Evolutionary conservation across 176 grass and related monocot genomes (phyloP).

Genomic region (Hyparrhenia diplandra): DNA sequence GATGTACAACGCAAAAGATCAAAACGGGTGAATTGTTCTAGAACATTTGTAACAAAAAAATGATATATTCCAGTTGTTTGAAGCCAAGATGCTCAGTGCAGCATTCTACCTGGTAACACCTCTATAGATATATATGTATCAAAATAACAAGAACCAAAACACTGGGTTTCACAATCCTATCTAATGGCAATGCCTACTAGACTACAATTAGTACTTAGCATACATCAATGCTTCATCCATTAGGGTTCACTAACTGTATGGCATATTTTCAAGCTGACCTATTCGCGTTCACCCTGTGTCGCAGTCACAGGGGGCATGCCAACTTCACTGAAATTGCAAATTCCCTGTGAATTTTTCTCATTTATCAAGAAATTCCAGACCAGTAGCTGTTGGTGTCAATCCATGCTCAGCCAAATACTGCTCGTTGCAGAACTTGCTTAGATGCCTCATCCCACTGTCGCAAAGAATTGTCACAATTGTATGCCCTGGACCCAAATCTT

Average conservation of each 20-base stretch:
- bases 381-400: constrained; percentile 50
- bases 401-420: constrained; percentile 78
- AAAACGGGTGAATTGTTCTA: background rate
- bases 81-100: background rate
- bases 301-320: background rate
- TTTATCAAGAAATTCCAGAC: constrained; percentile 63
- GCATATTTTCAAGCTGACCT: background rate
- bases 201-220: background rate
- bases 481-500: constrained; percentile 82
- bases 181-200: background rate
- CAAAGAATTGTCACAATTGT: constrained; percentile 93
- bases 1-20: background rate
- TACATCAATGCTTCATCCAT: background rate
- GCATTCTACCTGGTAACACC: constrained; percentile 2
- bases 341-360: constrained; percentile 6
- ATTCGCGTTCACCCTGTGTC: background rate
- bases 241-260: background rate
- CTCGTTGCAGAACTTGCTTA: constrained; percentile 93
- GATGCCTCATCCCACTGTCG: constrained; percentile 91
- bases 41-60: background rate
- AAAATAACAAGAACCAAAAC: background rate
- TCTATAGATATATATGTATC: background rate
- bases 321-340: background rate
- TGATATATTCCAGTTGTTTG: background rate
- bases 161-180: background rate